Conservation (phyloP, 2,329 filamentous ascomycete genomes). For the Pseudocercospora fuligena region DNA sequence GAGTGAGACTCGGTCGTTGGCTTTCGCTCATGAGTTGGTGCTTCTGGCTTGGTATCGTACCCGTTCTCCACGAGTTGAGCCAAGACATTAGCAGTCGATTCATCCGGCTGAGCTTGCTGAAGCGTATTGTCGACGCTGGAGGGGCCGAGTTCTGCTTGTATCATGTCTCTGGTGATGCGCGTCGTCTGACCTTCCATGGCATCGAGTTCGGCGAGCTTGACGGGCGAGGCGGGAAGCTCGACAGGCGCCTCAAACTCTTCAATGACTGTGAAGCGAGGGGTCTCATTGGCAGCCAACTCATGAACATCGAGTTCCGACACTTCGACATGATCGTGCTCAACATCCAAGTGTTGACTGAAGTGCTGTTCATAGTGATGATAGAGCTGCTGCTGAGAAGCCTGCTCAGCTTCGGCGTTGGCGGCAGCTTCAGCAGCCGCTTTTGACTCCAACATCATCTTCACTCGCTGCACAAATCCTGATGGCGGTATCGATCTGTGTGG, state of each 20-base stretch:
- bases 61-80: constrained; percentile 22
- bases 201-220: constrained; percentile 38
- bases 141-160: constrained; percentile 41
- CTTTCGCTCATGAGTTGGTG: background rate
- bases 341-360: constrained; percentile 25
- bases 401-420: constrained; percentile 26
- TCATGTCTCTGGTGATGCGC: constrained; percentile 43
- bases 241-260: constrained; percentile 41
- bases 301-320: constrained; percentile 35
- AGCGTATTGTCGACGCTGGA: constrained; percentile 32
- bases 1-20: constrained; percentile 13
- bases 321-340: constrained; percentile 28
- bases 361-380: constrained; percentile 23
- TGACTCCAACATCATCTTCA: constrained; percentile 50
- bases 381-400: constrained; percentile 20
- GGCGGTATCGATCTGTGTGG: constrained; percentile 41
- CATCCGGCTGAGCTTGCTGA: constrained; percentile 25
- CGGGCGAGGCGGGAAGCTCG: constrained; percentile 43
- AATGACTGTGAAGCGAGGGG: constrained; percentile 39
- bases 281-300: constrained; percentile 41
- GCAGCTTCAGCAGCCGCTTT: constrained; percentile 39
- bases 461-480: constrained; percentile 48
- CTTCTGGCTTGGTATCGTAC: constrained; percentile 10
- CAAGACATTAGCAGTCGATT: constrained; percentile 27
- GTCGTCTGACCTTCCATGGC: constrained; percentile 29